phyloP scores from a whole-genome alignment of 148 eudicot genomes.

The Vaccinium corymbosum region DNA sequence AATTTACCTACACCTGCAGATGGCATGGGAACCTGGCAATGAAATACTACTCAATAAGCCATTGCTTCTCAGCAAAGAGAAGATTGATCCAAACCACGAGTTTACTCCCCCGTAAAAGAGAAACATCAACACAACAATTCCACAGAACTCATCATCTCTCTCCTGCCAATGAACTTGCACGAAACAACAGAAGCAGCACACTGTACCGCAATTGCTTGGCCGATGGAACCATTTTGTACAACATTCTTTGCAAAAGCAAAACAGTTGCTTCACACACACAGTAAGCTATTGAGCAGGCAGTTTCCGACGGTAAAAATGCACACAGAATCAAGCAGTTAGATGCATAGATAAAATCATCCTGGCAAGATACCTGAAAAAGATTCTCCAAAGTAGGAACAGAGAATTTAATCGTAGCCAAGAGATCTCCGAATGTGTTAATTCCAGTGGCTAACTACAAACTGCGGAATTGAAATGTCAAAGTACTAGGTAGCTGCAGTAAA shows the following conservation, averaged over 20 bases:
- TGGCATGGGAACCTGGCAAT: no score
- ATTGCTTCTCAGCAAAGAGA: not conserved
- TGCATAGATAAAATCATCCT: not conserved
- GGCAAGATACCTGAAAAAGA: not conserved
- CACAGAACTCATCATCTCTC: not conserved
- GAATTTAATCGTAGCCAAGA: not conserved
- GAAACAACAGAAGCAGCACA: not conserved
- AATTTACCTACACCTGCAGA: no score
- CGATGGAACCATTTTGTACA: not conserved
- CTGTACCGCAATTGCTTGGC: not conserved
- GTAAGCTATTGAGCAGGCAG: not conserved
- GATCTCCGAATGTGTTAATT: not conserved
- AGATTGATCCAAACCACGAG: not conserved
- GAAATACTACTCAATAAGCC: no score
- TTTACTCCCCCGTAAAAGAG: not conserved
- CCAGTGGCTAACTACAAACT: not conserved
- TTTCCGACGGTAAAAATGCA: not conserved
- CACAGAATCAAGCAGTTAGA: not conserved
- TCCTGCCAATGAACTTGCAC: not conserved
- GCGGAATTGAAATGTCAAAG: not conserved
- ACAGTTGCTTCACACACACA: not conserved
- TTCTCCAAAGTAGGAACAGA: not conserved
- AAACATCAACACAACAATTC: not conserved
- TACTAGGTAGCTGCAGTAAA: not conserved
- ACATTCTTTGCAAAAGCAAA: not conserved